phyloP scores from a whole-genome alignment of 1,284 basidiomycete genomes.

The Sporisorium reilianum region DNA sequence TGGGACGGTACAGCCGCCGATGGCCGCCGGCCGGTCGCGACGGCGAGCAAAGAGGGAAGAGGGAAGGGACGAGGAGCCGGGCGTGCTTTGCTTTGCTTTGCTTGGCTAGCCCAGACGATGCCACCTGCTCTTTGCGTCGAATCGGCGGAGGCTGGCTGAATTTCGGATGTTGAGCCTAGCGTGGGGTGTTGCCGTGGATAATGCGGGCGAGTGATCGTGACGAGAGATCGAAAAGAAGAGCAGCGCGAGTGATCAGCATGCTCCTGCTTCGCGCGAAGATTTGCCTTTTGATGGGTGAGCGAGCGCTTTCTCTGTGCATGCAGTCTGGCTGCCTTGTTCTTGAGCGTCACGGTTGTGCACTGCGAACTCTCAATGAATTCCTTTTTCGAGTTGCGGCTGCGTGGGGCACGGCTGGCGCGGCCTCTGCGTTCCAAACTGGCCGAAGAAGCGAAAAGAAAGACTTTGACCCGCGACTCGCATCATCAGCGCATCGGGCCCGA shows the following conservation, averaged over 20 bases:
- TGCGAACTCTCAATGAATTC: slow-evolving; percentile 44
- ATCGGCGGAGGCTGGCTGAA: neutral
- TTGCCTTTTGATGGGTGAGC: too few species aligned
- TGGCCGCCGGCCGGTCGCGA: slow-evolving; percentile 12
- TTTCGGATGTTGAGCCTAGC: slow-evolving; percentile 8
- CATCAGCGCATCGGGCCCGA: slow-evolving; percentile 7
- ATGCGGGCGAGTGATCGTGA: slow-evolving; percentile 51
- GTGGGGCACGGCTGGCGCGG: slow-evolving; percentile 25
- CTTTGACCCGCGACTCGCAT: neutral
- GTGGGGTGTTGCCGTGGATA: slow-evolving; percentile 16
- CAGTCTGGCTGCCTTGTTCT: slow-evolving; percentile 1
- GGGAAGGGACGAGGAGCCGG: slow-evolving; percentile 2
- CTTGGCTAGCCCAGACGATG: neutral
- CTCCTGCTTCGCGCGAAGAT: too few species aligned
- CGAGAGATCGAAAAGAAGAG: slow-evolving; percentile 37
- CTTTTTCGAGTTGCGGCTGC: slow-evolving; percentile 1
- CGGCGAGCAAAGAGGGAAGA: slow-evolving; percentile 14
- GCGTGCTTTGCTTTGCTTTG: too few species aligned
- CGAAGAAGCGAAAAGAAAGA: slow-evolving; percentile 23
- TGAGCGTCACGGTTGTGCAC: neutral
- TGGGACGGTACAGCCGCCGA: neutral
- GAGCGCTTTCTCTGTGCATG: neutral
- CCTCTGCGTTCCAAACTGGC: neutral
- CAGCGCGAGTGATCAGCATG: slow-evolving; percentile 26
- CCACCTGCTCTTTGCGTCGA: neutral